Evolutionary conservation across 2,329 filamentous ascomycete genomes (phyloP).

Genomic region (Amphichorda felina): DNA sequence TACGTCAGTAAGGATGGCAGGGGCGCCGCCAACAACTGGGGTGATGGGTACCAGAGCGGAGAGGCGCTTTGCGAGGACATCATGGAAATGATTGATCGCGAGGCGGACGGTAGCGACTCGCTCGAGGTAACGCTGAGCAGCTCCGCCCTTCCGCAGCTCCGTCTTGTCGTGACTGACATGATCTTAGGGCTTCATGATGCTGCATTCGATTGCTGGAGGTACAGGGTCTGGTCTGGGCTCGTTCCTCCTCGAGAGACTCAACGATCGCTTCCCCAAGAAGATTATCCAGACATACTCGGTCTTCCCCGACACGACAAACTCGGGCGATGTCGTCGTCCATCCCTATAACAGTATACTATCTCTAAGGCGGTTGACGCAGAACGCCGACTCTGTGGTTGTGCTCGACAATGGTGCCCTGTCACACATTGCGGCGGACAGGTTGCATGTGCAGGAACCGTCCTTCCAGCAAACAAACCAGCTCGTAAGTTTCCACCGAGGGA

Average conservation of each 20-base stretch:
- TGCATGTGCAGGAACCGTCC: constrained; percentile 90
- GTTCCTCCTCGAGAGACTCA: constrained; percentile 87
- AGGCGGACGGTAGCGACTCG: constrained; percentile 95
- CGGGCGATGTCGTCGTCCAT: constrained; percentile 87
- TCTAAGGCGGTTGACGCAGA: constrained; percentile 83
- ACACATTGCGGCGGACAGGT: constrained; percentile 83
- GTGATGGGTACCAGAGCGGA: constrained; percentile 86
- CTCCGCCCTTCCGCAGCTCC: not conserved
- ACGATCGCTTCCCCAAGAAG: constrained; percentile 97
- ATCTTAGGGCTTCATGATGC: constrained; percentile 81
- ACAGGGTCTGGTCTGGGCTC: constrained; percentile 94
- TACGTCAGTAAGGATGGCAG: constrained; percentile 90
- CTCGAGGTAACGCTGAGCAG: constrained; percentile 66
- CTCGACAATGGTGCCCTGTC: constrained; percentile 91
- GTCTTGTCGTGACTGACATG: not conserved
- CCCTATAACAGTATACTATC: constrained; percentile 95
- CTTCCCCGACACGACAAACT: constrained; percentile 84
- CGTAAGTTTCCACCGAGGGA: too few relatives aligned
- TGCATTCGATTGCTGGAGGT: constrained; percentile 95
- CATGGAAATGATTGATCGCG: constrained; percentile 98
- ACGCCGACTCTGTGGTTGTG: constrained; percentile 95
- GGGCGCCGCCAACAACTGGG: constrained; percentile 97
- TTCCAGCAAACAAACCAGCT: constrained; percentile 98
- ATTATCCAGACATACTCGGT: constrained; percentile 98
- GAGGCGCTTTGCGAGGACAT: constrained; percentile 91